Evolutionary conservation across 176 grass and related monocot genomes (phyloP).

Genomic region (Avena insularis): DNA sequence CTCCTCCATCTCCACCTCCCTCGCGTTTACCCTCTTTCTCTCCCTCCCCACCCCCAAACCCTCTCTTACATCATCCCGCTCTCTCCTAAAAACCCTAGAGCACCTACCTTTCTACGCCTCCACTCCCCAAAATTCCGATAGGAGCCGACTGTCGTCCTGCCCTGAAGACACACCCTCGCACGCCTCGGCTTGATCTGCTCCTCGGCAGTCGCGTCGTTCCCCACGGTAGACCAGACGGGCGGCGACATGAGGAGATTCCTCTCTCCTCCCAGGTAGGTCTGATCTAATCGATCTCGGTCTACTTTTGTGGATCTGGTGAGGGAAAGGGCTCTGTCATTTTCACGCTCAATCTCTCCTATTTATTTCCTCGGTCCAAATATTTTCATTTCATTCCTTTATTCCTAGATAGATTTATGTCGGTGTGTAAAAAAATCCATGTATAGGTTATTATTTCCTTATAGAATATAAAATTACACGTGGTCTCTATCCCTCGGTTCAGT

Average conservation of each 20-base stretch:
- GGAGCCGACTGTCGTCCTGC: too few relatives aligned
- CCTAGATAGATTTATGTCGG: too few relatives aligned
- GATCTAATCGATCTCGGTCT: neutral
- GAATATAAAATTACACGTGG: too few relatives aligned
- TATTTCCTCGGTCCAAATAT: constrained; percentile 41
- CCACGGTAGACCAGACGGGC: constrained; percentile 8
- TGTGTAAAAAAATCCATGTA: too few relatives aligned
- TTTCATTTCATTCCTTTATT: neutral
- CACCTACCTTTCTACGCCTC: too few relatives aligned
- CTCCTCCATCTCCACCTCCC: neutral
- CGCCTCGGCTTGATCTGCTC: too few relatives aligned
- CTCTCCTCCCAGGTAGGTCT: neutral
- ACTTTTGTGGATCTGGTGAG: constrained; percentile 28
- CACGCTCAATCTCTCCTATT: constrained; percentile 10
- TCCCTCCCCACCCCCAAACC: neutral
- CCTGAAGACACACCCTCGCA: too few relatives aligned
- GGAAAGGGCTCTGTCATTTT: constrained; percentile 22
- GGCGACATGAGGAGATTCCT: neutral
- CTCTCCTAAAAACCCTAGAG: too few relatives aligned
- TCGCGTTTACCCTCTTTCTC: neutral
- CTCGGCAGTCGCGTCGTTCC: neutral
- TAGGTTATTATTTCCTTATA: too few relatives aligned
- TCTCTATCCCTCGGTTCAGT: too few relatives aligned
- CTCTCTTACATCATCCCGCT: too few relatives aligned
- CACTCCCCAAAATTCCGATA: too few relatives aligned